A percentile compares a stretch with the other conserved stretches of the same genome.
Conservation (phyloP, 768 basidiomycete species). For the Cystofilobasidium macerans region DNA sequence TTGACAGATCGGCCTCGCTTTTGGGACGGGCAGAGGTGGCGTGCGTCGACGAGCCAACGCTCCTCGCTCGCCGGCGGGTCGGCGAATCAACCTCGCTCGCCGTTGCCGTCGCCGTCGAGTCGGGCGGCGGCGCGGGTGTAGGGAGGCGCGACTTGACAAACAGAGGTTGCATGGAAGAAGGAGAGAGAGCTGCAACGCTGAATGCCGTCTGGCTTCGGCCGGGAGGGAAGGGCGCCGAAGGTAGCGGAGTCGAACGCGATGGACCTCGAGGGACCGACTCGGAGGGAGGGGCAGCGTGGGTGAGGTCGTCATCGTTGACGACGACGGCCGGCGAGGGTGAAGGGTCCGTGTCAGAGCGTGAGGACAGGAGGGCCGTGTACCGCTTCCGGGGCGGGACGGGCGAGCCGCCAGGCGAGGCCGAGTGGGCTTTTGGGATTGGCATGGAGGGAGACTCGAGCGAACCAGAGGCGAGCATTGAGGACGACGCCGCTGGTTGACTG, state of each 20-base stretch:
- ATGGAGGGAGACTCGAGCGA: too few relatives aligned
- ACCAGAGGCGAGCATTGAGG: too few relatives aligned
- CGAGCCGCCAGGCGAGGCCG: background rate
- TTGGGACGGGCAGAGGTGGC: background rate
- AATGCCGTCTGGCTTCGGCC: background rate
- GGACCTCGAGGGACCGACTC: background rate
- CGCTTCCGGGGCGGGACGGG: background rate
- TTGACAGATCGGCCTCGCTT: background rate
- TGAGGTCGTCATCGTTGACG: background rate
- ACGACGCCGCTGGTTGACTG: background rate
- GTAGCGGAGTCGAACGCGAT: background rate
- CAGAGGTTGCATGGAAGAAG: background rate
- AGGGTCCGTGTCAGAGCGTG: background rate
- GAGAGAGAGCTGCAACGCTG: too few relatives aligned
- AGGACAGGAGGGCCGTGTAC: background rate
- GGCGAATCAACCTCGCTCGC: background rate
- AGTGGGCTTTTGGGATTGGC: background rate
- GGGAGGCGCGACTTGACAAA: background rate
- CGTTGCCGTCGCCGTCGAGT: too few relatives aligned
- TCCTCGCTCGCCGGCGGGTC: background rate
- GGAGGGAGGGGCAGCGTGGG: background rate
- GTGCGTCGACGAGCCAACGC: slow-evolving; percentile 1
- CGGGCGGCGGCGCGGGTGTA: background rate
- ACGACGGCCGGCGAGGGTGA: background rate
- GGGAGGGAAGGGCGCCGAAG: background rate